Base-by-base conservation (phyloP, 163 green algal genomes). In the Scenedesmus sp. region DNA sequence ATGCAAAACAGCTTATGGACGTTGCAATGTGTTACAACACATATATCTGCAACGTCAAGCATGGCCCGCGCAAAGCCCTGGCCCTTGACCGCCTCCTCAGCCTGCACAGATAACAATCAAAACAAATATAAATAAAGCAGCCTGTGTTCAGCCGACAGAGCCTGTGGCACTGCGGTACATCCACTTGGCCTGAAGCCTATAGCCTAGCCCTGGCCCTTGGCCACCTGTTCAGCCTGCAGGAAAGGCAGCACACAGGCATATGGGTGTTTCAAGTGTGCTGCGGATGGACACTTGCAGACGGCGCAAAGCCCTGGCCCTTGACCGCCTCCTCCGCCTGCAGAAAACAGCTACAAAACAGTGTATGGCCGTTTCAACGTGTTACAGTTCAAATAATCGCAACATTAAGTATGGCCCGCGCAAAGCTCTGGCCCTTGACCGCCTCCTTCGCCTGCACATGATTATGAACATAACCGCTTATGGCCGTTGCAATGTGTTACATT, bases 381-480 rank as follows among this genome's bases (percentile, higher is more conserved):
- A 46, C 34, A 46, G 34, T 46, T 46, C 34, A 46, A 46, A 46
- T 46, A 46, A 1, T 46, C 34, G 34, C 34, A 46, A 46, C 34
- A 46, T 46, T 46, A 46, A 46, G 34, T 46, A 46, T 46, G 13
- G 86, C 77, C 62, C 90, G 92, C 0, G 83, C 13, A 59, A 97
- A 96, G n/a, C 94, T 91, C 55, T 90, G 54, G 0, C 76, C 18
- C 81, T 95, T 93, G 26, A 94, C 94, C 12, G 88, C 91, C 90
- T 97, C 82, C 89, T 95, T 89, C 4, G 90, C 89, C 90, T 84
- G 87, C 23, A n/a, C 7, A 20, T 18, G n/a, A 7, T 13, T 9
- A 8, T 15, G 8, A 10, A 64, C 34, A 56, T 46, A 54, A 15
- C 74, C 16, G 74, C 8, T 82, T 18, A 57, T 15, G 77, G n/a